These are phyloP conservation scores for Emergomyces orientalis DNA, from an alignment of 2,329 filamentous ascomycete species.

Conservation along the genomic window DNA sequence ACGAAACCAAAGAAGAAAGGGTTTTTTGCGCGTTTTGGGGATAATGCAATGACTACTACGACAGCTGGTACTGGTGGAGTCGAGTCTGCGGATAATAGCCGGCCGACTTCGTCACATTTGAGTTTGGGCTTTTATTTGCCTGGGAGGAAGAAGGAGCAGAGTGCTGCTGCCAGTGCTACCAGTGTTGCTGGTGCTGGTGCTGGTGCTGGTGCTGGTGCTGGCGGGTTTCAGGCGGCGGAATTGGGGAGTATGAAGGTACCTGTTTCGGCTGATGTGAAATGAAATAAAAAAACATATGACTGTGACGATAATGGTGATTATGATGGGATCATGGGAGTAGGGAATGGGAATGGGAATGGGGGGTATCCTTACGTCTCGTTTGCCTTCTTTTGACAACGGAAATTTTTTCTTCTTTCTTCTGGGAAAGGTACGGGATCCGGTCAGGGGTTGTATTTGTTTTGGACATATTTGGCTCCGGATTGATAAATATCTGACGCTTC, in stretches of 20 bases:
- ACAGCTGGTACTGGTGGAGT: not conserved
- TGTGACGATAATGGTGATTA: not conserved
- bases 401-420: too few species aligned
- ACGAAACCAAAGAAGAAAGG: constrained; percentile 53
- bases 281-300: not conserved
- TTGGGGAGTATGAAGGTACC: constrained; percentile 49
- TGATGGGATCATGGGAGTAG: not conserved
- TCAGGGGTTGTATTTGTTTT: not conserved
- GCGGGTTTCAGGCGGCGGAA: constrained; percentile 67
- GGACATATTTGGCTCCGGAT: not conserved
- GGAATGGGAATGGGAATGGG: not conserved
- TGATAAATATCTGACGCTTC: not conserved
- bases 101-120: constrained; percentile 36
- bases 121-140: constrained; percentile 54
- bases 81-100: constrained; percentile 28
- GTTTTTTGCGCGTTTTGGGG: constrained; percentile 67
- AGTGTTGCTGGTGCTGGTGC: constrained; percentile 44
- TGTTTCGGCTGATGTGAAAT: constrained; percentile 1
- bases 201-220: constrained; percentile 58
- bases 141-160: constrained; percentile 62
- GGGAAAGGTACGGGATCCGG: not conserved
- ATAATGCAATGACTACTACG: constrained; percentile 36
- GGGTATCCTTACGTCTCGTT: not conserved
- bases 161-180: constrained; percentile 38
- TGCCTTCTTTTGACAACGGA: too few species aligned